Evolutionary conservation across 78 protist species (phyloP).

Genomic region (Creolimax fragrantissima): DNA sequence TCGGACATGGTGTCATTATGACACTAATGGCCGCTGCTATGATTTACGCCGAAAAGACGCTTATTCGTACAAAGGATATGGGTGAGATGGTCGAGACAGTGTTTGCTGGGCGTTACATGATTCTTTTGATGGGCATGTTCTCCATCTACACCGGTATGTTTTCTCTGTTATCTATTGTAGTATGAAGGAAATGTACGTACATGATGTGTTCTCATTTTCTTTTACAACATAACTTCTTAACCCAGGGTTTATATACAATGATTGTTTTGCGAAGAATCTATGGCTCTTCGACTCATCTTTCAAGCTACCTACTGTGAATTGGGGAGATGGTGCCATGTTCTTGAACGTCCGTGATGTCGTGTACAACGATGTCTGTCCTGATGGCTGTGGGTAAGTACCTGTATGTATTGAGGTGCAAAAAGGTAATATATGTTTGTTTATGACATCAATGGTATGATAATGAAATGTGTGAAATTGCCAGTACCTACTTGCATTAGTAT

Average conservation of each 20-base stretch:
- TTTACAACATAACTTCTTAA: not conserved
- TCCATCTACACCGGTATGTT: slow-evolving; percentile 83
- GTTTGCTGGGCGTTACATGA: slow-evolving; percentile 92
- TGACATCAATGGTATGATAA: not conserved
- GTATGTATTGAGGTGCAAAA: not conserved
- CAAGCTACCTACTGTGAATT: not conserved
- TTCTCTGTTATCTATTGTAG: not conserved
- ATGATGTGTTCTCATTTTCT: not conserved
- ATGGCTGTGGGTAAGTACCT: not conserved
- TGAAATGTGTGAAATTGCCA: too few relatives aligned
- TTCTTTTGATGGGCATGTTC: slow-evolving; percentile 93
- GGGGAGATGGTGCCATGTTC: not conserved
- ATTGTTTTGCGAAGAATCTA: slow-evolving; percentile 61
- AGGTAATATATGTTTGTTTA: not conserved
- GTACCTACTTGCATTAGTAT: too few relatives aligned
- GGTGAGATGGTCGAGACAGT: slow-evolving; percentile 61
- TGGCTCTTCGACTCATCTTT: not conserved
- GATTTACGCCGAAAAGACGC: not conserved
- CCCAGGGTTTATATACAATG: slow-evolving; percentile 88
- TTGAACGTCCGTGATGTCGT: not conserved
- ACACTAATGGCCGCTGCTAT: not conserved
- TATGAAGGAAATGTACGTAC: not conserved
- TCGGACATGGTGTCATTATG: slow-evolving; percentile 93
- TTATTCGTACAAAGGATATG: not conserved
- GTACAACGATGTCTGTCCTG: not conserved